A percentile compares a stretch with the other conserved stretches of the same genome.
Conservation (phyloP, 352 stramenopile genomes). For the Globisporangium rhizosaccharum region DNA sequence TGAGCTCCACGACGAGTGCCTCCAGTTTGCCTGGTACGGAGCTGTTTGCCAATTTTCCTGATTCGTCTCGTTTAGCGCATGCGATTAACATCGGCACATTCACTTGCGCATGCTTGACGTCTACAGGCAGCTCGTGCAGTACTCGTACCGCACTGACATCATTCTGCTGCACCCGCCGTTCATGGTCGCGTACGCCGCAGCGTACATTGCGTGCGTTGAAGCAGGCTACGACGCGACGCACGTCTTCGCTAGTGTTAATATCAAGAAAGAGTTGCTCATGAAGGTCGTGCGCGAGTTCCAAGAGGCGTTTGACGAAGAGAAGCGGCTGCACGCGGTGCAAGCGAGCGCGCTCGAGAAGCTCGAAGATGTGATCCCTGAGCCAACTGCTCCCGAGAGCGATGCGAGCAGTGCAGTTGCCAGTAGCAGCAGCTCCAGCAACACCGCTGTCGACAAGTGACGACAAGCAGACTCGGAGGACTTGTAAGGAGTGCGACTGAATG, state of each 20-base stretch:
- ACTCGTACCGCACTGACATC: slow-evolving; percentile 85
- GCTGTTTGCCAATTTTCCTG: neutral
- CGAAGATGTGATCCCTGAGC: slow-evolving; percentile 79
- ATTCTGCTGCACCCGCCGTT: slow-evolving; percentile 82
- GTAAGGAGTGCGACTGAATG: no score
- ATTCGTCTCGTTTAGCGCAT: neutral
- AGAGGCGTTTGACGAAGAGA: slow-evolving; percentile 70
- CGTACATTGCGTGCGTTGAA: slow-evolving; percentile 74
- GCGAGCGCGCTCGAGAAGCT: slow-evolving; percentile 56
- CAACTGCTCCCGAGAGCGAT: slow-evolving; percentile 27
- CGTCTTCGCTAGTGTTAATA: slow-evolving; percentile 74
- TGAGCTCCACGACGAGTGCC: slow-evolving; percentile 82
- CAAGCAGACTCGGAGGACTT: no score
- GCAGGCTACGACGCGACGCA: slow-evolving; percentile 70
- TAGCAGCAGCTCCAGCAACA: neutral
- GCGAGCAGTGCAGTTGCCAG: neutral
- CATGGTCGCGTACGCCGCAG: slow-evolving; percentile 83
- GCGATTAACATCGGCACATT: no score
- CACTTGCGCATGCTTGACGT: neutral
- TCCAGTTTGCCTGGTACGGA: slow-evolving; percentile 75
- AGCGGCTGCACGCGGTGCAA: slow-evolving; percentile 61
- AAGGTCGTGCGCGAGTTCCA: slow-evolving; percentile 79
- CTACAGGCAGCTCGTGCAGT: slow-evolving; percentile 79
- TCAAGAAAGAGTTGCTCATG: slow-evolving; percentile 78
- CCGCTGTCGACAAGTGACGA: slow-evolving; percentile 27